Evolutionary conservation across 345 rosid genomes (phyloP), one percentile per base, ranked within the genome.

Genomic region (Brassica nigra): DNA sequence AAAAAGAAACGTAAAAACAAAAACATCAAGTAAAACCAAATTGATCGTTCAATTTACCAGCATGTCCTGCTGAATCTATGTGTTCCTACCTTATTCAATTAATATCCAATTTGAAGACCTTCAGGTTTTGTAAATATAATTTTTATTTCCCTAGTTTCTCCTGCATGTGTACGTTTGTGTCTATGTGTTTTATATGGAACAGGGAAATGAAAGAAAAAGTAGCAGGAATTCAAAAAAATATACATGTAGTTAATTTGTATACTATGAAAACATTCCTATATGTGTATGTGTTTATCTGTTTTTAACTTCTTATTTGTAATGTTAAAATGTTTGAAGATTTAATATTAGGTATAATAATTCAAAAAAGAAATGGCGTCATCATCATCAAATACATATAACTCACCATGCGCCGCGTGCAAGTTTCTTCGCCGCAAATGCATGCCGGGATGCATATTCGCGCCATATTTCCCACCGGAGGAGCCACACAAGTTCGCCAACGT

Each of bases 391-490:
- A 86, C 98, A 36, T 92, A 92, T 93, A 94, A 89, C 85, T 88
- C 97, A 61, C 98, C 98, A 62, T 94, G 98, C 76, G 98, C 98
- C 47, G 98, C 97, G 67, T 94, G 98, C 94, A 94, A 94, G 83
- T 89, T 90, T 82, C 82, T 94, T 81, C 86, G 97, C 79, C 86
- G 98, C 79, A 94, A 92, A 82, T 94, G 98, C 84, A 82, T 90
- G 90, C 92, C 96, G 0, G 97, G 90, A 8, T 94, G 98, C 92
- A 86, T 92, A 20, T 94, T 94, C 62, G 92, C 98, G 12, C 98
- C 98, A 18, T 92, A 94, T 76, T 93, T 93, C 70, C 98, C 98
- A 29, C 95, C 98, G 15, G 98, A 93, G 84, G 98, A 93, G 84
- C 97, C 98, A 54, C 98, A 93, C 82, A 93, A 93, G 68, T 93